phyloP scores from a whole-genome alignment of 23 red algal genomes.

The Cyanidium caldarium region DNA sequence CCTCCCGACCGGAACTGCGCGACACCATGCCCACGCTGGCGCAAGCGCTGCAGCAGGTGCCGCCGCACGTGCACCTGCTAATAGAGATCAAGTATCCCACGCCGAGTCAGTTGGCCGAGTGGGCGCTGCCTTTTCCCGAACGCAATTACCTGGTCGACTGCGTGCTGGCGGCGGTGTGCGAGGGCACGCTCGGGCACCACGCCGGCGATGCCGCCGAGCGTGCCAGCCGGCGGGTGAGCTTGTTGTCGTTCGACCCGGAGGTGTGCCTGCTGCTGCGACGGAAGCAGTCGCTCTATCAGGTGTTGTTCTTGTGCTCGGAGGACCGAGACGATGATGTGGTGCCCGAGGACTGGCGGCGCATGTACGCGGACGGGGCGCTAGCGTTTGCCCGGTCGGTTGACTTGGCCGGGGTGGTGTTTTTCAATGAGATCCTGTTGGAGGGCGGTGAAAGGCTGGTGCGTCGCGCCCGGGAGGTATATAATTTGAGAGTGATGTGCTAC shows the following conservation, averaged over 20 bases:
- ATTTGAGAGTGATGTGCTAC: slow-evolving; percentile 47
- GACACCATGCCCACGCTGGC: slow-evolving; percentile 22
- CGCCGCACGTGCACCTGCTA: slow-evolving; percentile 45
- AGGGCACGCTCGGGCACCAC: neutral
- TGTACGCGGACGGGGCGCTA: slow-evolving; percentile 22
- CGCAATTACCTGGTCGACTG: slow-evolving; percentile 46
- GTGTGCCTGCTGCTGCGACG: slow-evolving; percentile 51
- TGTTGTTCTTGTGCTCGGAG: slow-evolving; percentile 67
- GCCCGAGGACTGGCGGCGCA: slow-evolving; percentile 33
- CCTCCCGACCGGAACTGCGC: neutral
- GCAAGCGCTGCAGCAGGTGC: slow-evolving; percentile 27
- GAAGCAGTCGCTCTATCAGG: slow-evolving; percentile 63
- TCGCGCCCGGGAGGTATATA: slow-evolving; percentile 7
- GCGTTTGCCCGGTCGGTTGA: slow-evolving; percentile 20
- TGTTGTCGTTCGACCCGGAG: slow-evolving; percentile 77
- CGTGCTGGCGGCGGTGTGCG: slow-evolving; percentile 33
- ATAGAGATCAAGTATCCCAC: slow-evolving; percentile 81
- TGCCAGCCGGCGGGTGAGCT: slow-evolving; percentile 12
- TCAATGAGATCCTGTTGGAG: slow-evolving; percentile 37
- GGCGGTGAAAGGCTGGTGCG: neutral
- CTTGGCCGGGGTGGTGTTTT: slow-evolving; percentile 63
- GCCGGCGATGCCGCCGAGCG: neutral
- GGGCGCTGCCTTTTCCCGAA: slow-evolving; percentile 28
- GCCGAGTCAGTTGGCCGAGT: slow-evolving; percentile 17
- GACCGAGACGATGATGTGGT: slow-evolving; percentile 37